These are phyloP conservation scores for Lecanicillium sp. DNA, from an alignment of 2,329 filamentous ascomycete species.

Conservation along the genomic window DNA sequence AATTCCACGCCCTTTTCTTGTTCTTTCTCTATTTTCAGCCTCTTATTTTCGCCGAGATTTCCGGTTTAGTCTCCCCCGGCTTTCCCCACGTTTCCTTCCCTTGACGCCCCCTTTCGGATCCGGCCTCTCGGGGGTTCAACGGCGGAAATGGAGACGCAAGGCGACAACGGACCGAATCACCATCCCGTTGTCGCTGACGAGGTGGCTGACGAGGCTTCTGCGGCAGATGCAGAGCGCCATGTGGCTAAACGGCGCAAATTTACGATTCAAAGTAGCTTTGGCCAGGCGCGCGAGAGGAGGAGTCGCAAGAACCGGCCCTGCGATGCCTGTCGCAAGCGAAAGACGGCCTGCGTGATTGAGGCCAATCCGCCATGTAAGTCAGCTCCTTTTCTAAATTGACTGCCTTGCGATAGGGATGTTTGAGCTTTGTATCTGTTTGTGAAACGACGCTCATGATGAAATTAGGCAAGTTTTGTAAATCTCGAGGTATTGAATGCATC, in stretches of 20 bases:
- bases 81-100: too few relatives aligned
- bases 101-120: too few relatives aligned
- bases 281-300: constrained; percentile 27
- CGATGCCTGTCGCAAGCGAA: constrained; percentile 34
- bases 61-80: too few relatives aligned
- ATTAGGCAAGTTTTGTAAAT: constrained; percentile 9
- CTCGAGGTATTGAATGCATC: constrained; percentile 7
- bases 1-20: too few relatives aligned
- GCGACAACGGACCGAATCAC: too few relatives aligned
- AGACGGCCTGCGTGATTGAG: constrained; percentile 39
- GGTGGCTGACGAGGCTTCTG: constrained; percentile 1
- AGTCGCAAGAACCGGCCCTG: constrained; percentile 39
- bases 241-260: constrained; percentile 23
- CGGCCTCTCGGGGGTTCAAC: too few relatives aligned
- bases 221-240: constrained; percentile 5
- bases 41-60: too few relatives aligned
- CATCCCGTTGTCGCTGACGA: background rate
- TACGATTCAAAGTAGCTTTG: constrained; percentile 33
- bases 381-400: background rate
- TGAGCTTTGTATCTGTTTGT: too few relatives aligned
- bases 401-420: background rate
- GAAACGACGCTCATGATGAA: background rate
- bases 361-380: constrained; percentile 33
- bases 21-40: too few relatives aligned
- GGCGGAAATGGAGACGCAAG: too few relatives aligned